Conservation (phyloP, 441 rosid genomes). For the Sinapis alba region DNA sequence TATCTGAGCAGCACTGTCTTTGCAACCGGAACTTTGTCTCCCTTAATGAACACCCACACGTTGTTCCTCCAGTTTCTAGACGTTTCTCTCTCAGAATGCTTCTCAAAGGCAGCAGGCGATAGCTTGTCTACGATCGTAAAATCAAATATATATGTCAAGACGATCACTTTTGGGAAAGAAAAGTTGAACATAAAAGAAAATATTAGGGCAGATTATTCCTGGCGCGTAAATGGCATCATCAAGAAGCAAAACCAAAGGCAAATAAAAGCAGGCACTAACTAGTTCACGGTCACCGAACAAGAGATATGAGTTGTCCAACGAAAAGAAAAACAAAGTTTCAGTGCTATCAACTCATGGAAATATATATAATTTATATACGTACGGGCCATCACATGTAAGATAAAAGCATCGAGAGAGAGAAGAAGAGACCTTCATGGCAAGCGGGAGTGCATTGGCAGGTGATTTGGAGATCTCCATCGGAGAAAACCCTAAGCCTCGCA, state of each 20-base stretch:
- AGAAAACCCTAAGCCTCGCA: conserved; percentile 94
- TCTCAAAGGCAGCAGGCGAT: conserved; percentile 97
- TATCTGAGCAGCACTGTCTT: conserved; percentile 92
- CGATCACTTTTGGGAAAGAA: neutral
- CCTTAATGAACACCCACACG: conserved; percentile 87
- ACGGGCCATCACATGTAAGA: conserved; percentile 40
- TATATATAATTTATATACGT: conserved; percentile 1
- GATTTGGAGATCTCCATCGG: conserved; percentile 85
- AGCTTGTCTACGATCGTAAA: conserved; percentile 58
- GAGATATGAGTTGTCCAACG: neutral
- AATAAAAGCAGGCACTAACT: neutral
- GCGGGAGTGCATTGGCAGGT: conserved; percentile 98
- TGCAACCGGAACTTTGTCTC: conserved; percentile 89
- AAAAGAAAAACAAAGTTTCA: neutral
- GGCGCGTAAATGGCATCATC: neutral
- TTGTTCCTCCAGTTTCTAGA: conserved; percentile 64
- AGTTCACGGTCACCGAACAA: no score
- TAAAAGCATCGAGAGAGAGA: neutral
- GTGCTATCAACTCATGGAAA: neutral
- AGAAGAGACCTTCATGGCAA: conserved; percentile 79
- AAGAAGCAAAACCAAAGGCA: neutral
- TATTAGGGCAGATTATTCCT: neutral
- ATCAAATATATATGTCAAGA: neutral
- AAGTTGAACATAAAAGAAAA: neutral
- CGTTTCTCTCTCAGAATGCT: conserved; percentile 98